Base-by-base conservation (phyloP, 139 green algal genomes). In the Chlorella vulgaris region DNA sequence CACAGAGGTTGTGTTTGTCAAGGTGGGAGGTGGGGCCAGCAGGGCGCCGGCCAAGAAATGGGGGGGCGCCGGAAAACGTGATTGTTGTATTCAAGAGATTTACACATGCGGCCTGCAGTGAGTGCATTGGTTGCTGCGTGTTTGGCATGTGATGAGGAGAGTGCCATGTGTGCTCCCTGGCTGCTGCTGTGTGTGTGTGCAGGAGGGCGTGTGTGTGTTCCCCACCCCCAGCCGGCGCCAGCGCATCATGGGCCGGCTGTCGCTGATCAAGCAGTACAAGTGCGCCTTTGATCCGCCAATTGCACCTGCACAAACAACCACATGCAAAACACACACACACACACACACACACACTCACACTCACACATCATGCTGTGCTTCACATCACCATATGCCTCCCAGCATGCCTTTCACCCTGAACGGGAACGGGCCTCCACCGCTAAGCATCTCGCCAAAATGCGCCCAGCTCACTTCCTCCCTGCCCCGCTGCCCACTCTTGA, bases 1-100 rank as follows among this genome's bases (percentile, higher is more conserved):
- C 47, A 92, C 87, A 7, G 89, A 92, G 83, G 90, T 94, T 26
- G 80, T 95, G 22, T 96, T 88, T 74, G 84, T 90, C 61, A 85
- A 88, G 29, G 91, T 94, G 50, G 81, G 84, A n/a, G 6, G 91
- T 93, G 5, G 83, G 86, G 0, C 83, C 10, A 15, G 31, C 10
- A 18, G 31, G 62, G 26, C 62, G 26, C 24, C 5, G 10, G 58
- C 18, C 13, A 6, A 26, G 10, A 22, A 28, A 26, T 6, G 6
- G 10, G 18, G 58, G 58, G 58, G 58, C 10, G n/a, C n/a, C n/a
- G n/a, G n/a, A n/a, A n/a, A n/a, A n/a, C n/a, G n/a, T n/a, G n/a
- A n/a, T n/a, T n/a, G n/a, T n/a, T n/a, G n/a, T n/a, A n/a, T n/a
- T n/a, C n/a, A n/a, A n/a, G n/a, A n/a, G n/a, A n/a, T n/a, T n/a